A percentile compares a stretch with the other conserved stretches of the same genome.
Conservation (phyloP, 164 flowering plant genomes). For the Piper longum region DNA sequence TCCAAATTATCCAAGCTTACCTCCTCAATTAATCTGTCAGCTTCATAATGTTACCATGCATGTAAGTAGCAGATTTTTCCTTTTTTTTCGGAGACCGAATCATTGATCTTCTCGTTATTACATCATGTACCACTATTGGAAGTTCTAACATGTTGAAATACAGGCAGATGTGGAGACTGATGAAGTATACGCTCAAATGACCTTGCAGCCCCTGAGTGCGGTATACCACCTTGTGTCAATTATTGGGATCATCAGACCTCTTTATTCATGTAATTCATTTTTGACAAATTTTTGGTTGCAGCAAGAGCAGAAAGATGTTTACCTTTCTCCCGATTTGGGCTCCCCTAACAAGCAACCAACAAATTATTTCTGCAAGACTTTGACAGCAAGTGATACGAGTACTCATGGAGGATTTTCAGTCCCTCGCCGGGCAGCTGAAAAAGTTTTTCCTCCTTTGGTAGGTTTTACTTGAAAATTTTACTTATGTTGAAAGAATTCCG, state of each 20-base stretch:
- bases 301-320: conserved; percentile 81
- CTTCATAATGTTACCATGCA: conserved; percentile 52
- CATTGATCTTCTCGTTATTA: too few species aligned
- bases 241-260: not conserved
- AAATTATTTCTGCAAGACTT: too few species aligned
- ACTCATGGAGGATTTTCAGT: conserved; percentile 97
- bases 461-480: not conserved
- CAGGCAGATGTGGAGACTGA: conserved; percentile 94
- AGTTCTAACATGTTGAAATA: conserved; percentile 9
- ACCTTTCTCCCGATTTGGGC: too few species aligned
- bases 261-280: not conserved
- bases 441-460: conserved; percentile 87
- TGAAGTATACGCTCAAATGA: conserved; percentile 95
- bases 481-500: not conserved
- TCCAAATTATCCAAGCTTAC: too few species aligned
- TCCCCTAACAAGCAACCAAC: too few species aligned
- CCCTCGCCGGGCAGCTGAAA: conserved; percentile 91
- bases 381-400: conserved; percentile 39
- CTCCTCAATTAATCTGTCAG: too few species aligned
- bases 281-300: conserved; percentile 12
- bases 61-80: conserved; percentile 2
- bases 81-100: not conserved
- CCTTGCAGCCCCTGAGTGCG: conserved; percentile 77
- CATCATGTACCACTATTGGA: not conserved
- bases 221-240: conserved; percentile 19